Base-by-base conservation (phyloP, 1,139 yeast species). In the Candida sojae region DNA sequence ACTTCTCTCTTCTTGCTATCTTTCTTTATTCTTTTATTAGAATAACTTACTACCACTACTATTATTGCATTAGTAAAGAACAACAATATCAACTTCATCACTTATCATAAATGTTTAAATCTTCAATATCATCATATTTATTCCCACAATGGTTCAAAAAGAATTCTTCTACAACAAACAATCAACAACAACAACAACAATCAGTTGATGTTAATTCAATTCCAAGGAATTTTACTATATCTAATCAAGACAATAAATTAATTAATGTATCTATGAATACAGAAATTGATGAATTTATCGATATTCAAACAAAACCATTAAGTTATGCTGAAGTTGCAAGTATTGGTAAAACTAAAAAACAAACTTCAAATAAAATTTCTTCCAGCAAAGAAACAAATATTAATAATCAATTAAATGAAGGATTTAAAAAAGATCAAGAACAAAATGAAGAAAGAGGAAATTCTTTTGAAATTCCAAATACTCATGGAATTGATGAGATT, bases 271-370 rank as follows among this genome's bases (percentile, higher is more conserved):
- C 74, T 21, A 71, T 75, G 77, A 60, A 61, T 40, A 43, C 30
- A 5, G 41, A 43, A 12, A 36, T 28, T 8, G 45, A 45, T 29
- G 42, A 45, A 30, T 35, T 45, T n/a, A 31, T 42, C 32, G 39
- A 41, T 42, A 72, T 75, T 47, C 65, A 66, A 48, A 61, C 58
- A 51, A 64, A 66, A 46, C 67, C 67, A 48, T 64, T 75, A 56
- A 67, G 75, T 28, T 75, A 75, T 50, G 80, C 80, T 12, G 79
- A 75, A 53, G 80, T 67, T 33, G 79, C 80, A 11, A 59, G 64
- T 26, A 53, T 73, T 53, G 62, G 67, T 34, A 55, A 56, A 47
- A 49, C 59, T 47, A 48, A 53, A 32, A 45, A 42, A 23, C 54
- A 53, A 46, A 23, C 43, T 31, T 9, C 43, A 11, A 26, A 30